Evolutionary conservation across 371 early-diverging fungal species (phyloP), one percentile per base, ranked within the genome.

Genomic region (Syncephalastrum sp.): DNA sequence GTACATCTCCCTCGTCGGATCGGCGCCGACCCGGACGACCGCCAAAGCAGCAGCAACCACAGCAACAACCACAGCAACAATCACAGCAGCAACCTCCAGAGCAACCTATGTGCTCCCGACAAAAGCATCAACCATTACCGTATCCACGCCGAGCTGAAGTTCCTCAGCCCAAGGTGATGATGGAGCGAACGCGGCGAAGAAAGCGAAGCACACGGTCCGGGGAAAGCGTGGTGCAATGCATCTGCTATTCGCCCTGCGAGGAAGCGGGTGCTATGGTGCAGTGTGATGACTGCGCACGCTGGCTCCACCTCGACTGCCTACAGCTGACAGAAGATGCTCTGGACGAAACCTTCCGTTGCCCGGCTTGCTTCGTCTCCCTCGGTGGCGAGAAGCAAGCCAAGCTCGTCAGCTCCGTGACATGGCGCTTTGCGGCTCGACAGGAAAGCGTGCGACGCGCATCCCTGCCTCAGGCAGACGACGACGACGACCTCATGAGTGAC

Each of bases 221-320:
- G 67, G 68, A 27, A n/a, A 56, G 47, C 44, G 16, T 58, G 47
- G 62, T 65, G 27, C 64, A 67, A 56, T 84, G 84, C 54, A 75
- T 84, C 44, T 84, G 84, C 47, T 67, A 64, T 53, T 64, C 72
- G n/a, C 68, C 72, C 16, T 65, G 74, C 17, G 82, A 81, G 47
- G 81, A 81, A 19, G 61, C 61, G 41, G 82, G 81, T 10, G 47
- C 70, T 5, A 81, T 84, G 81, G 79, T 84, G 3, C 84, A 84
- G 60, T 84, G 84, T 54, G 84, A 84, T 49, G 65, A 76, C 25
- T 84, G 84, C 51, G 57, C 56, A 38, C 60, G 64, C 14, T 84
- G 82, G 81, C 76, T 84, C 10, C 84, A 84, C 56, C 47, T 81
- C 12, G 82, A 81, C 4, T 84, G 84, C 47, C 61, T 84, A 25